Evolutionary conservation across 352 stramenopile species (phyloP).

Genomic region (Phytophthora rubi): DNA sequence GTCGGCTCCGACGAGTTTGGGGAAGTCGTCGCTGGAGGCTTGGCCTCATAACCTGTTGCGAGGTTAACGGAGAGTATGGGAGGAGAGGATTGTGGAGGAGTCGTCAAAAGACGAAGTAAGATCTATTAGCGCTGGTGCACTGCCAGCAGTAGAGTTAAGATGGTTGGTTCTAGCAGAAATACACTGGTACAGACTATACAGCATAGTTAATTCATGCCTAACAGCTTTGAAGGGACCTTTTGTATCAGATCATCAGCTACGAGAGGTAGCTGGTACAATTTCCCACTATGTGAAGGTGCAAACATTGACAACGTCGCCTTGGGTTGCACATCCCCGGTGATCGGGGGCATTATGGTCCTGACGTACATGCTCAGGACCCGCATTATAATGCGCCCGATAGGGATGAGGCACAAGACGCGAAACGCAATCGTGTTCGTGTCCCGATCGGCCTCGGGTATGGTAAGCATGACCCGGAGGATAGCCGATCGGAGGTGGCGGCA

Average conservation of each 20-base stretch:
- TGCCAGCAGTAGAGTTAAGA: background rate
- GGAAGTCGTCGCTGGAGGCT: slow-evolving; percentile 19
- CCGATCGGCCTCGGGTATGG: no score
- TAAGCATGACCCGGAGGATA: no score
- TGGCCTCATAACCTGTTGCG: slow-evolving; percentile 14
- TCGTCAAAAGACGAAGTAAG: background rate
- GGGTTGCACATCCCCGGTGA: no score
- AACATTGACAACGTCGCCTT: background rate
- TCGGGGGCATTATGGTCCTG: no score
- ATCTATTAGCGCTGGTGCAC: background rate
- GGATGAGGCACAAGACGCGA: no score
- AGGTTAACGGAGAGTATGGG: background rate
- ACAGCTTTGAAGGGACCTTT: background rate
- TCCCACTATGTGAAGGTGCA: background rate
- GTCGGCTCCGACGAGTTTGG: background rate
- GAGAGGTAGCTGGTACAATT: background rate
- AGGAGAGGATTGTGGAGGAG: background rate
- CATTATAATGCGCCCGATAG: no score
- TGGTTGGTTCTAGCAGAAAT: background rate
- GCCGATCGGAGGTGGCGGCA: no score
- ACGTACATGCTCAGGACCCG: no score
- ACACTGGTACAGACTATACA: background rate
- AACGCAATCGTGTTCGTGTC: no score
- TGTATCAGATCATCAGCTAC: background rate
- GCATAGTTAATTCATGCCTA: background rate